These are phyloP conservation scores for Neurospora sp. DNA, from an alignment of 495 filamentous ascomycete genomes.

Conservation along the genomic window DNA sequence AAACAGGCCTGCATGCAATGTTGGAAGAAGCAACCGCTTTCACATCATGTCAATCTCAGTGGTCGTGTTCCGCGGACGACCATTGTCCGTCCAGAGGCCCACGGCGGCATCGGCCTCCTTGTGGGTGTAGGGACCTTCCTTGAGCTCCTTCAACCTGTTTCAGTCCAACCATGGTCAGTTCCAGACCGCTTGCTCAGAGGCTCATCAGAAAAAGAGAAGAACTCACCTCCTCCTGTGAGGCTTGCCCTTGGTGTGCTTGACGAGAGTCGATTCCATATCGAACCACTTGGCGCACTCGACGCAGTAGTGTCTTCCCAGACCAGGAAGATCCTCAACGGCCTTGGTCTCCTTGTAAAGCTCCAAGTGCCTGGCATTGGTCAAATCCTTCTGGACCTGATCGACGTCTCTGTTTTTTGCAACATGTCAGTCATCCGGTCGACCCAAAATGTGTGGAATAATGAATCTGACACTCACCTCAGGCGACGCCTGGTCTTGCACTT, in stretches of 20 bases:
- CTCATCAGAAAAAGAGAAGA: background rate
- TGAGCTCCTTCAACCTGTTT: conserved; percentile 3
- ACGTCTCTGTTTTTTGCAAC: conserved; percentile 48
- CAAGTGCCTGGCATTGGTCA: conserved; percentile 66
- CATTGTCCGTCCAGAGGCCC: conserved; percentile 2
- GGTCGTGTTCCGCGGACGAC: background rate
- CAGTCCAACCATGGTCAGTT: background rate
- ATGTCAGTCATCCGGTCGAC: conserved; percentile 1
- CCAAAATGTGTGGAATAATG: background rate
- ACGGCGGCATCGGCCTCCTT: conserved; percentile 1
- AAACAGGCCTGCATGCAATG: background rate
- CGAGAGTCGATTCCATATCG: conserved; percentile 70
- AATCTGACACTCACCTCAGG: conserved; percentile 25
- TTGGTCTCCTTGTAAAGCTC: conserved; percentile 66
- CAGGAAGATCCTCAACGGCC: conserved; percentile 76
- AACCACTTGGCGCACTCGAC: conserved; percentile 95
- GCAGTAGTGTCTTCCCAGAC: conserved; percentile 74
- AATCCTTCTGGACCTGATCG: conserved; percentile 79
- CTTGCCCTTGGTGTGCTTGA: conserved; percentile 73
- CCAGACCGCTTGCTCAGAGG: background rate
- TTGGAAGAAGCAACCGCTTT: background rate
- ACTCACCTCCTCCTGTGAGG: conserved; percentile 80
- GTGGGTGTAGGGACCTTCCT: conserved; percentile 2
- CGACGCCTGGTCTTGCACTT: conserved; percentile 51
- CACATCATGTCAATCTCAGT: conserved; percentile 1